phyloP scores from a whole-genome alignment of 805 yeast genomes.

The Candida broadrunensis region DNA sequence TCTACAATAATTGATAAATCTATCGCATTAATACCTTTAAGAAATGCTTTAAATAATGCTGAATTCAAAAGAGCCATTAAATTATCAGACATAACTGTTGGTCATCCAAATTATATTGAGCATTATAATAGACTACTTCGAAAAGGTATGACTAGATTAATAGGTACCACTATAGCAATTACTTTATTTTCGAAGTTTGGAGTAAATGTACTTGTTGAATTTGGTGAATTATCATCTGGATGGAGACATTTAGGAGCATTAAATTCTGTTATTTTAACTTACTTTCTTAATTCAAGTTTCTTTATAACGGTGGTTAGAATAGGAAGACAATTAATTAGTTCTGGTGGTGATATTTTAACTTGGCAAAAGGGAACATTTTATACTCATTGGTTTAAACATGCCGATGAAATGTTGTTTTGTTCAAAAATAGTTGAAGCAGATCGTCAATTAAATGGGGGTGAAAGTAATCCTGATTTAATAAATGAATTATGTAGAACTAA shows the following conservation, averaged over 20 bases:
- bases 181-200: slow-evolving; percentile 42
- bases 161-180: slow-evolving; percentile 28
- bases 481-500: slow-evolving; percentile 37
- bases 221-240: slow-evolving; percentile 34
- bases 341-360: slow-evolving; percentile 52
- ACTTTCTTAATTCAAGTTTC: slow-evolving; percentile 38
- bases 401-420: slow-evolving; percentile 68
- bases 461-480: slow-evolving; percentile 25
- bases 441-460: slow-evolving; percentile 47
- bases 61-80: slow-evolving; percentile 55
- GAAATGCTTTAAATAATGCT: slow-evolving; percentile 56
- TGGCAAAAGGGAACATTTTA: slow-evolving; percentile 69
- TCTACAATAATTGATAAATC: slow-evolving; percentile 27
- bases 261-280: slow-evolving; percentile 45
- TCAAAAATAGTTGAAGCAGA: slow-evolving; percentile 66
- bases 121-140: slow-evolving; percentile 28
- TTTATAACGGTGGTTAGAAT: slow-evolving; percentile 39
- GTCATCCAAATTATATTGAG: slow-evolving; percentile 47
- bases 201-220: slow-evolving; percentile 33
- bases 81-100: slow-evolving; percentile 60
- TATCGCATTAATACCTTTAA: slow-evolving; percentile 59
- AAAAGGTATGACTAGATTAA: slow-evolving; percentile 26
- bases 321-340: slow-evolving; percentile 33
- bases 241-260: slow-evolving; percentile 42
- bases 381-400: slow-evolving; percentile 59